Percentiles rank a stretch among this genome's conserved stretches.
Conservation (phyloP, 1,284 basidiomycete species). For the Stereum hirsutum region DNA sequence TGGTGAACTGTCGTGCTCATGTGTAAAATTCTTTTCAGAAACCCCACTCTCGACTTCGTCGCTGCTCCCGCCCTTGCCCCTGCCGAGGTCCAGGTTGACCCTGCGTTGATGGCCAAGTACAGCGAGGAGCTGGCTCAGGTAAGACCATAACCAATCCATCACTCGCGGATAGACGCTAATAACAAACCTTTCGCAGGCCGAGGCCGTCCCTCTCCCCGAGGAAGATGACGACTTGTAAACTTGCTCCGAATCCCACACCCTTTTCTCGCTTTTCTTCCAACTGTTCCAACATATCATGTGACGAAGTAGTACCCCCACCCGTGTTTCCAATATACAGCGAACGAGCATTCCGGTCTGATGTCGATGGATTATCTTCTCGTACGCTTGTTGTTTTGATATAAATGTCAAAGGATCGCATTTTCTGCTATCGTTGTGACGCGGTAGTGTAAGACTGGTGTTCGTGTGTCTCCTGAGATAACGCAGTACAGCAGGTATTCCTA, state of each 20-base stretch:
- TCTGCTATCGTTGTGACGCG: too few species aligned
- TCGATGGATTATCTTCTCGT: too few species aligned
- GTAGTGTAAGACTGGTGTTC: too few species aligned
- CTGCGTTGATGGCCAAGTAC: constrained; percentile 78
- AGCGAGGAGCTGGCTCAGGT: constrained; percentile 70
- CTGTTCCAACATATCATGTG: too few species aligned
- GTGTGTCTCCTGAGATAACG: too few species aligned
- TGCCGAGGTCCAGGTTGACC: constrained; percentile 87
- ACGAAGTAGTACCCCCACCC: too few species aligned
- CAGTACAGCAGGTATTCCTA: too few species aligned
- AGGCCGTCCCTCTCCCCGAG: constrained; percentile 68
- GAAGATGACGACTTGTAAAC: constrained; percentile 69
- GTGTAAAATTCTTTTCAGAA: constrained; percentile 36
- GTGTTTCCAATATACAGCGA: too few species aligned
- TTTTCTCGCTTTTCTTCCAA: constrained; percentile 6
- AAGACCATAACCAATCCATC: constrained; percentile 13
- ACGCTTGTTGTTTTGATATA: too few species aligned
- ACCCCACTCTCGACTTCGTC: constrained; percentile 87
- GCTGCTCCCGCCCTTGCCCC: constrained; percentile 95
- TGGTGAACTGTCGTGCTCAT: neutral
- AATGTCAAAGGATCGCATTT: too few species aligned
- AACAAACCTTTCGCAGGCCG: constrained; percentile 40
- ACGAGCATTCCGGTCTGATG: too few species aligned
- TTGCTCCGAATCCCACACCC: constrained; percentile 1
- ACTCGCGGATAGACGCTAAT: constrained; percentile 1